Base-by-base conservation (phyloP, 2,329 filamentous ascomycete species). In the Canariomyces notabilis region DNA sequence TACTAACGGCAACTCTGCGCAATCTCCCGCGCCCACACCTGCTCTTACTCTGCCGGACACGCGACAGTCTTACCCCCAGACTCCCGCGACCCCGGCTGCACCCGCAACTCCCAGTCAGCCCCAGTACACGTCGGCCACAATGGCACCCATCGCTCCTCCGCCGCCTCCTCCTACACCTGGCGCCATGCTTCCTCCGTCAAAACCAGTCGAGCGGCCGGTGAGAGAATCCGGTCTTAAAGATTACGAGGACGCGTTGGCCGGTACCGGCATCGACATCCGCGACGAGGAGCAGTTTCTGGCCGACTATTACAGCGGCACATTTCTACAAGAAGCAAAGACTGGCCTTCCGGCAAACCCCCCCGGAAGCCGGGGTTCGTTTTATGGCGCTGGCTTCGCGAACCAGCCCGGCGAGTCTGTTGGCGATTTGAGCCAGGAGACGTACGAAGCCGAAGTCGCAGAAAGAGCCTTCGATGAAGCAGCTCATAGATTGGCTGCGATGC, bases 281-380 rank as follows among this genome's bases (percentile, higher is more conserved):
- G 89, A 89, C 54, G 90, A 95, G 64, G 88, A 94, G 60, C 87
- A 89, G 57, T 87, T 82, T 55, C 74, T 93, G 64, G 83, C 87
- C 36, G 82, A 80, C 49, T 72, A 81, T 46, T 84, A 82, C 60
- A 76, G 79, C 36, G 66, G 71, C 44, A 59, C 63, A 44, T 67
- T 62, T 42, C 55, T 58, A 19, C 58, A 63, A 43, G 71, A 80
- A 56, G 66, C 74, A 42, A 66, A 75, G 59, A 71, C 75, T 37
- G 70, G 82, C 12, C 77, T 77, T 50, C 69, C 71, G 12, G 68
- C 79, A 18, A 78, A 83, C 50, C 68, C 74, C 6, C 67, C 79
- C 1, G 76, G 77, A 11, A 64, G 71, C 33, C 77, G 77, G 53
- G 67, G 71, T 5, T 79, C 73, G 4, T 81, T 85, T 51, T 84